phyloP scores from a whole-genome alignment of 2,329 filamentous ascomycete species.

The Lasiodiplodia hormozganensis region DNA sequence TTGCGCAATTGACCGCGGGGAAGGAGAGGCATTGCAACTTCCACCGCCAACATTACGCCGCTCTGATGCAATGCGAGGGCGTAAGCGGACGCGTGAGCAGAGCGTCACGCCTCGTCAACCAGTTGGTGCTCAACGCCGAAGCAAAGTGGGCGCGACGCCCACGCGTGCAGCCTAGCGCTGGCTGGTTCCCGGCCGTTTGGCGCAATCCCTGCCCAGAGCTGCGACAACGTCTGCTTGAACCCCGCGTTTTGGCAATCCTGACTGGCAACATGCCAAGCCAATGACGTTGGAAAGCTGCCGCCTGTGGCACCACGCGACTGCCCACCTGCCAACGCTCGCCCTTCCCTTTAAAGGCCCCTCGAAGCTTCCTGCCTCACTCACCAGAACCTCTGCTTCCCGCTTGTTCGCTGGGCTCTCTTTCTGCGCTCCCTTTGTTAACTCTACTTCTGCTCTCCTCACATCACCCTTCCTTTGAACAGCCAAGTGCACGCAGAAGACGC shows the following conservation, averaged over 20 bases:
- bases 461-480: not conserved
- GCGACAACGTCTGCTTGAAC: conserved; percentile 8
- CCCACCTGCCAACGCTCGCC: not conserved
- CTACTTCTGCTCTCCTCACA: not conserved
- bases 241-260: conserved; percentile 16
- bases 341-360: conserved; percentile 10
- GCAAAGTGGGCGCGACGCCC: no score
- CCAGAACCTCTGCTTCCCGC: not conserved
- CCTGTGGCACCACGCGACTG: conserved; percentile 21
- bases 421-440: not conserved
- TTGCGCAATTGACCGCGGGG: not conserved
- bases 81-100: not conserved
- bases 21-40: not conserved
- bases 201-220: conserved; percentile 15
- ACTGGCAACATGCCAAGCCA: not conserved
- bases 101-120: not conserved
- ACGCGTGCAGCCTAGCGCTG: conserved; percentile 7
- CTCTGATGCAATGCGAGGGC: not conserved
- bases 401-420: no score
- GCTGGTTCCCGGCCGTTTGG: not conserved
- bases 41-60: not conserved
- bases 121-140: not conserved
- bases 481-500: not conserved
- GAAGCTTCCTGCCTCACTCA: not conserved
- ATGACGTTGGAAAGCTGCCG: conserved; percentile 14